Conservation (phyloP, 139 green algal genomes). For the Nannochloris sp. region DNA sequence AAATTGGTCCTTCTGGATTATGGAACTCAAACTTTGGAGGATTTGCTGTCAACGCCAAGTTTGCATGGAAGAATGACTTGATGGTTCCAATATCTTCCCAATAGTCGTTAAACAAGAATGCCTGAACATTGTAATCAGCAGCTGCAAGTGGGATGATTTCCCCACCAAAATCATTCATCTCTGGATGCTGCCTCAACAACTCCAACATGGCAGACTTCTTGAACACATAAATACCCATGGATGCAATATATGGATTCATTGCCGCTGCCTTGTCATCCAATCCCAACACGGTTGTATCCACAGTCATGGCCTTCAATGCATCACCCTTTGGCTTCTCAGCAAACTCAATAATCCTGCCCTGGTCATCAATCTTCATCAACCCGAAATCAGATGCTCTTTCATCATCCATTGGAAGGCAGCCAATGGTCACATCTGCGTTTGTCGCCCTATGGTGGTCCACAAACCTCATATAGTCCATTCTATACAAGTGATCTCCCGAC, state of each 20-base stretch:
- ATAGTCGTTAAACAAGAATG: constrained; percentile 98
- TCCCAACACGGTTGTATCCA: constrained; percentile 90
- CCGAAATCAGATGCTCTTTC: constrained; percentile 81
- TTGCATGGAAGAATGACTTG: constrained; percentile 98
- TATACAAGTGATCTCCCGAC: constrained; percentile 78
- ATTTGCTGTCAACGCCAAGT: constrained; percentile 83
- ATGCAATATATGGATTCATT: constrained; percentile 91
- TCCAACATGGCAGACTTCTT: constrained; percentile 85
- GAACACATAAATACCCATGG: constrained; percentile 99
- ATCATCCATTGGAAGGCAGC: constrained; percentile 78
- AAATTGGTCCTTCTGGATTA: constrained; percentile 92
- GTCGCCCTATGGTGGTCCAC: constrained; percentile 83
- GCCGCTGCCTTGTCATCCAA: constrained; percentile 58
- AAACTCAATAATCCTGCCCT: constrained; percentile 71
- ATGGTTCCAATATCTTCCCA: constrained; percentile 99
- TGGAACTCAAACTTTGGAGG: constrained; percentile 93
- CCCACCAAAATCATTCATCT: constrained; percentile 90
- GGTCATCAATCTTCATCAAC: constrained; percentile 89
- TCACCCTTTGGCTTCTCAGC: constrained; percentile 96
- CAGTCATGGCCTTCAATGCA: constrained; percentile 82
- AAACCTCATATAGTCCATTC: constrained; percentile 67
- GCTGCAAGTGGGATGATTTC: constrained; percentile 91
- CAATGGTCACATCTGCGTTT: constrained; percentile 93
- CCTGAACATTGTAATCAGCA: constrained; percentile 51
- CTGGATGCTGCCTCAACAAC: constrained; percentile 52